Percentiles rank a stretch among this genome's conserved stretches.
Conservation (phyloP, 495 filamentous ascomycete species). For the Penicillium paxilli region DNA sequence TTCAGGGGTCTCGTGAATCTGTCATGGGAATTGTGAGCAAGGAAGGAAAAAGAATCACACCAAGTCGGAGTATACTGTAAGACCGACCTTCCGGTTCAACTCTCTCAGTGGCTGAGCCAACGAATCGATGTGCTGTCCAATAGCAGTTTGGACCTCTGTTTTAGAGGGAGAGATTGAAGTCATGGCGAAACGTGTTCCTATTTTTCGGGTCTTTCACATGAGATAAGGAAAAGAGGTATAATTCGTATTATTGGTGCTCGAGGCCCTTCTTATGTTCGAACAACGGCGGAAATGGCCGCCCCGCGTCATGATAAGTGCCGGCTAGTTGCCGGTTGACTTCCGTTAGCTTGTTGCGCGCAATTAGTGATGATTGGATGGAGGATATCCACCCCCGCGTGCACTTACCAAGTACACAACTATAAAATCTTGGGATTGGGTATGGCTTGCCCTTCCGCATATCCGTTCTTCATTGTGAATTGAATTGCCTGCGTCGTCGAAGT, state of each 20-base stretch:
- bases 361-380: neutral
- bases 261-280: neutral
- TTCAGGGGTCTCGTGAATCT: slow-evolving; percentile 64
- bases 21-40: neutral
- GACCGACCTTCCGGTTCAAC: neutral
- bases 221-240: neutral
- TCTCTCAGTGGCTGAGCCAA: neutral
- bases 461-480: neutral
- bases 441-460: neutral
- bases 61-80: neutral
- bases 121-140: neutral
- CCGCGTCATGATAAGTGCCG: neutral
- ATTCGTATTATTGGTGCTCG: neutral
- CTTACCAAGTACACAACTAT: neutral
- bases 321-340: neutral
- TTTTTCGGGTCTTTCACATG: neutral
- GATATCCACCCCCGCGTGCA: neutral
- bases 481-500: neutral
- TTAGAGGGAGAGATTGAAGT: neutral
- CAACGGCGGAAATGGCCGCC: neutral
- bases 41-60: neutral
- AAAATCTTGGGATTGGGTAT: neutral
- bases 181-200: neutral
- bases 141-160: neutral
- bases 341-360: neutral